Evolutionary conservation across 2,329 filamentous ascomycete genomes (phyloP), one percentile per base, ranked within the genome.

Genomic region (Apiospora rasikravindrae): DNA sequence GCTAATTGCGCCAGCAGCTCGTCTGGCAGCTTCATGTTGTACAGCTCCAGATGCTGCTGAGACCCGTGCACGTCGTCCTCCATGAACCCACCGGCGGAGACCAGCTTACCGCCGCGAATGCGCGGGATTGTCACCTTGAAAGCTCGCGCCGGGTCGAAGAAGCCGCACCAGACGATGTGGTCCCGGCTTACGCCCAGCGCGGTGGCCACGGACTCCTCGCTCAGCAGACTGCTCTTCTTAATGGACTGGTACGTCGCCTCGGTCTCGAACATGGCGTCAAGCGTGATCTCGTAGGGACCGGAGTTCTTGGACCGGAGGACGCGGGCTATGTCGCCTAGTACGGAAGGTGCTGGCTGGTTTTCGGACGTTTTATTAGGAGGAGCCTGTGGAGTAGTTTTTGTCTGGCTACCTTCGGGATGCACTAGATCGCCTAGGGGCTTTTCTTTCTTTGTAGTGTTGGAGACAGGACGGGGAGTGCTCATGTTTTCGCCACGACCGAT

Each of bases 271-370:
- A 89, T 82, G 68, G 84, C 77, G 72, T 85, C 84, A 19, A 85
- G 78, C 1, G 83, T 85, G 49, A 85, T 75, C 71, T 85, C 83
- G 74, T 79, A 85, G 0, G 83, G 83, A 0, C 83, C 83, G 0
- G 83, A 76, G 67, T 84, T 85, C 75, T 85, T 85, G 24, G 84
- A 86, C 0, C 87, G 82, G 0, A 88, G 74, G 1, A 86, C 80
- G 2, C 78, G 79, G 0, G 84, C 82, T 4, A 87, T 67, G 40
- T 85, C 82, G 0, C 80, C 77, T 13, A 75, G 68, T 2, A 69
- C 68, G 29, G 73, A 71, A 11, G 71, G 13, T 24, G 70, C 64
- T 67, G 66, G 47, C 19, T 40, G 6, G 66, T 67, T 45, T 45
- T 47, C 37, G 16, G 33, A 14, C 53, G 26, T 72, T 71, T 29